Evolutionary conservation across 2,329 filamentous ascomycete genomes (phyloP), one percentile per base, ranked within the genome.

Genomic region (Neonectria hederae): DNA sequence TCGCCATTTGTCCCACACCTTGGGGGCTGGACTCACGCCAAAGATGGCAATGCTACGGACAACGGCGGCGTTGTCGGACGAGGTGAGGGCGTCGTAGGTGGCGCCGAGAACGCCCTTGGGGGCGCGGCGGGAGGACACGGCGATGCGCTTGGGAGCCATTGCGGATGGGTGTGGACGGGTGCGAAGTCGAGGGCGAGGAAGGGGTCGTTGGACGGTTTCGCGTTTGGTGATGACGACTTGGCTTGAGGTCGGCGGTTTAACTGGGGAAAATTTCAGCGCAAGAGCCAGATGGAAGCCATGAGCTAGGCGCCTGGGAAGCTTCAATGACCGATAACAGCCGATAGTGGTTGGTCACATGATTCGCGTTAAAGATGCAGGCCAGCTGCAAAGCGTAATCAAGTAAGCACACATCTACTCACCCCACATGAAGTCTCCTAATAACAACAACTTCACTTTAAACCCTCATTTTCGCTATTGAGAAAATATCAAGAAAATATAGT

Each of bases 41-140:
- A 92, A 92, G 72, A 91, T 77, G 68, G 87, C 83, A 70, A 92
- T 80, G 75, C 89, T 91, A 72, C 87, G 85, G 65, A 92, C 89
- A 61, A 92, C 86, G 61, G 88, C 86, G 53, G 88, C 84, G 79
- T 92, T 92, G 75, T 92, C 90, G 35, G 89, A 79, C 28, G 86
- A 86, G 59, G 88, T 91, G 74, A 92, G 74, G 69, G 87, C 82
- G 65, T 86, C 83, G 78, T 91, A 92, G 69, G 86, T 83, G 62
- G 82, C 83, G 71, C 81, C 82, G 69, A 91, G 70, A 77, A 87
- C 83, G 67, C 89, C 85, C 66, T 80, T 79, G 65, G 81, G 78
- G 53, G 82, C 76, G 67, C 79, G 78, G 66, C 76, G 71, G 52
- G 77, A 77, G 53, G 80, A 78, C 71, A 87, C 82, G 64, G 82